Base-by-base conservation (phyloP, 2,329 filamentous ascomycete genomes). In the Fusarium hainanense region DNA sequence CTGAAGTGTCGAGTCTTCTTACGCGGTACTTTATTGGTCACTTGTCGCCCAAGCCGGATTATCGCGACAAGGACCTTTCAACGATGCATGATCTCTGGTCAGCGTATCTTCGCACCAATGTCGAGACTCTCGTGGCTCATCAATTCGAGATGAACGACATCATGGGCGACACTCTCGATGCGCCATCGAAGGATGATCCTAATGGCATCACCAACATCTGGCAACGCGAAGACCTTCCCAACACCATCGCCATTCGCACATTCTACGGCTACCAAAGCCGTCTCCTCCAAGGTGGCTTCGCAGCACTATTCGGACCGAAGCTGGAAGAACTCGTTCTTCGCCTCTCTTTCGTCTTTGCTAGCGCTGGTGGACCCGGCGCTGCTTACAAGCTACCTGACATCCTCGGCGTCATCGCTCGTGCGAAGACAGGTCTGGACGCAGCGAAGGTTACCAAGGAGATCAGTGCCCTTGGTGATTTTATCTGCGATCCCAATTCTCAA, bases 11-110 rank as follows among this genome's bases (percentile, higher is more conserved):
- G 7, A 85, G 83, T 70, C 79, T 87, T 3, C 73, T 87, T 6
- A 85, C 84, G 1, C 86, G 86, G 43, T 87, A 87, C 69, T 86
- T 86, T 55, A 82, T 87, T 11, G 85, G 85, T 0, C 82, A 86
- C 25, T 69, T 87, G 14, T 82, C 83, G 0, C 80, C 82, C 2
- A 86, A 87, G 74, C 84, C 85, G 0, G 81, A 85, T 44, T 85
- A 82, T 50, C 79, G 80, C n/a, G 79, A 76, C 18, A 74, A 79
- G 1, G 84, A 86, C 11, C 75, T 87, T 20, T 79, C 79, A 2
- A 74, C 75, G 11, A 71, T 87, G 2, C 84, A 87, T 56, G 82
- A 85, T 65, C 78, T 85, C 9, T 87, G 85, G 84, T 76, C 81
- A 0, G 81, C 81, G 0, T 87, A 87, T 61, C 78, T 87, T 3